Percentiles rank a stretch among this genome's conserved stretches.
These are phyloP conservation scores for Climacium dendroides DNA, from an alignment of 225 moss, liverwort and hornwort genomes.

Conservation along the genomic window DNA sequence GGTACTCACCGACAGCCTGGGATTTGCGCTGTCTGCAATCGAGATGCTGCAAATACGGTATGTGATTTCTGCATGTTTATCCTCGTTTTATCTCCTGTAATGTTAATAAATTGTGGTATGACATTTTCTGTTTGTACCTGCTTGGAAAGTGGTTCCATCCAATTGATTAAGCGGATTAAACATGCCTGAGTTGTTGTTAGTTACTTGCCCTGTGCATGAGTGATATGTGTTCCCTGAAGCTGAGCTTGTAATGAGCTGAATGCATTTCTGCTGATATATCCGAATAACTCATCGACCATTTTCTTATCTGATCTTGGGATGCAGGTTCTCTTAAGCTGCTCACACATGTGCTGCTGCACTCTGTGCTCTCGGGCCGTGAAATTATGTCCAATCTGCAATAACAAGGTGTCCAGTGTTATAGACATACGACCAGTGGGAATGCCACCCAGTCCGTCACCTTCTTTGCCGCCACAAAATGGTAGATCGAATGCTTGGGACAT, in stretches of 20 bases:
- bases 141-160: not conserved
- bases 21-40: slow-evolving; percentile 34
- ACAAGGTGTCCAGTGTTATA: slow-evolving; percentile 25
- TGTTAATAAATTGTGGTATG: not conserved
- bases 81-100: not conserved
- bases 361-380: slow-evolving; percentile 27
- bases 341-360: slow-evolving; percentile 51
- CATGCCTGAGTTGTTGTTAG: not conserved
- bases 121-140: not conserved
- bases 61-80: not conserved
- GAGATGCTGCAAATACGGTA: slow-evolving; percentile 38
- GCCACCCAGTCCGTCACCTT: not conserved
- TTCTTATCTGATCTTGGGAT: not conserved
- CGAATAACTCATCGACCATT: not conserved
- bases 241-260: not conserved
- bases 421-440: slow-evolving; percentile 34
- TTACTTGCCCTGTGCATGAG: not conserved
- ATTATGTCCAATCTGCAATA: slow-evolving; percentile 31
- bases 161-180: not conserved
- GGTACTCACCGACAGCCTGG: slow-evolving; percentile 23
- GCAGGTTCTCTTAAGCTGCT: slow-evolving; percentile 35
- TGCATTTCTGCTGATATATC: not conserved
- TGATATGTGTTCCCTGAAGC: not conserved
- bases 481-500: not conserved
- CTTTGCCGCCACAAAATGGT: slow-evolving; percentile 12